Evolutionary conservation across 805 yeast genomes (phyloP), one percentile per base, ranked within the genome.

Genomic region (Yamadazyma endophytica): DNA sequence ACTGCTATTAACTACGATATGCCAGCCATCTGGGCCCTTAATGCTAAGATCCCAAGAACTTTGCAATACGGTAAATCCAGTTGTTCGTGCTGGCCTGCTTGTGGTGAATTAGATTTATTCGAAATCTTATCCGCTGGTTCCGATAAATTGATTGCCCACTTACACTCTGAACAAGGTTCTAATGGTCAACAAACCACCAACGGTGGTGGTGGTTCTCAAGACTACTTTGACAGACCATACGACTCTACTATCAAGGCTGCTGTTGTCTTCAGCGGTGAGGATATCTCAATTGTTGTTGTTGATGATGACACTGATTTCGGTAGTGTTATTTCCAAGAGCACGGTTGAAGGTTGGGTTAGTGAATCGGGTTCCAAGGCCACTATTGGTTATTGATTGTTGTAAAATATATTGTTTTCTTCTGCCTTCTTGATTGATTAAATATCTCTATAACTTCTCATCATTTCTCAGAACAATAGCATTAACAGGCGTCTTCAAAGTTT

Each of bases 1-100:
- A 33, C 41, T 32, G 56, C 71, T 27, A 57, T 52, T 50, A 88
- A 89, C 72, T 72, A 73, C 52, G 97, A 92, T 61, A 90, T 92
- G 97, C 98, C 98, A 46, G 97, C 98, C 41, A 75, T 89, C 49
- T 89, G 97, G 97, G 69, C 89, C 61, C 77, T 89, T 58, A 89
- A 89, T 61, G 96, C 96, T 41, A 84, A 85, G 71, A 81, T 89
- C 54, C 96, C 98, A 65, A 86, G 98, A 74, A 89, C 97, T 46
- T 65, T 80, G 52, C 97, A 92, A 68, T 92, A 92, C 65, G 97
- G 97, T 59, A 68, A 68, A 39, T 57, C 79, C 16, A 56, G 74
- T 13, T 92, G 97, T 72, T 87, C 97, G 21, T 92, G 98, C 75
- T 92, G 98, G 98, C 50, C 75, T 32, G 73, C 95, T 33, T 92